These are phyloP conservation scores for Isochrysis galbana DNA, from an alignment of 78 protist genomes.

Conservation along the genomic window DNA sequence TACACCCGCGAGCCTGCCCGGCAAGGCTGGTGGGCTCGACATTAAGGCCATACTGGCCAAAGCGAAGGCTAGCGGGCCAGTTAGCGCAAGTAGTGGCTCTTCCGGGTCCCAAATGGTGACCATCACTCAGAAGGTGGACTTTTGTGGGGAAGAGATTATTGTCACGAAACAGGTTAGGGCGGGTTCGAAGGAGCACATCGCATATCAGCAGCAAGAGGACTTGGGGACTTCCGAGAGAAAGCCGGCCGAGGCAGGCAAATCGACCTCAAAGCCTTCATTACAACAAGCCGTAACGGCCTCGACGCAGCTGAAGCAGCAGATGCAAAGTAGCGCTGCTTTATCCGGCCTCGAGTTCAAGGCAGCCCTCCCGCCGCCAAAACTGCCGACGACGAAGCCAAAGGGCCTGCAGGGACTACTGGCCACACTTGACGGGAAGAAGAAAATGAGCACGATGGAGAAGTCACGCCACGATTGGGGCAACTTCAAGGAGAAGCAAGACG, in stretches of 20 bases:
- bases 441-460: constrained; percentile 18
- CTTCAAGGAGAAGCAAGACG: not conserved
- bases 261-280: not conserved
- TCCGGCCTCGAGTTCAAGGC: not conserved
- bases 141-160: constrained; percentile 1
- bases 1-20: not conserved
- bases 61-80: not conserved
- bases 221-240: not conserved
- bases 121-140: not conserved
- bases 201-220: not conserved
- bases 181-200: not conserved
- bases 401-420: not conserved
- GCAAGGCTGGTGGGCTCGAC: not conserved
- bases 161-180: not conserved
- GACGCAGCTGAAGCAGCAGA: not conserved
- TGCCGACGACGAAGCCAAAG: not conserved
- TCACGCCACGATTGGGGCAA: not conserved
- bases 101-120: not conserved
- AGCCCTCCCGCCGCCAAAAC: not conserved
- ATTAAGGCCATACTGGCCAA: not conserved
- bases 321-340: no score
- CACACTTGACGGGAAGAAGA: constrained; percentile 4
- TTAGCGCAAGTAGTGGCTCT: not conserved
- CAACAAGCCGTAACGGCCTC: not conserved
- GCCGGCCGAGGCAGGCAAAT: not conserved